phyloP scores from a whole-genome alignment of 169 alveolate species.

The Plasmodium ovale region DNA sequence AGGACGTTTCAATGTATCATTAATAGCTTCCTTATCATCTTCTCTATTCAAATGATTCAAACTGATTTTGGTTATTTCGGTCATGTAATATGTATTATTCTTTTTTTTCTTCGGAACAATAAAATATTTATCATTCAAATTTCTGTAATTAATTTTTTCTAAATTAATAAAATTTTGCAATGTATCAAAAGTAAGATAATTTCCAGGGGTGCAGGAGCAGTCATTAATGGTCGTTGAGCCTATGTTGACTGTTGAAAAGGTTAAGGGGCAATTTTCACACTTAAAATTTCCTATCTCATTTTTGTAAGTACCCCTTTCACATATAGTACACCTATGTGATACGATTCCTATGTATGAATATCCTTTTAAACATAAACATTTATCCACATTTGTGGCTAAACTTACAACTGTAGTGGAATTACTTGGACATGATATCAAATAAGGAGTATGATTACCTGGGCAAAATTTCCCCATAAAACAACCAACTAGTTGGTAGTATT shows the following conservation, averaged over 20 bases:
- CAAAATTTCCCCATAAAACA: conserved; percentile 69
- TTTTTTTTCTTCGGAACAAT: conserved; percentile 40
- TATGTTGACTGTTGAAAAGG: conserved; percentile 78
- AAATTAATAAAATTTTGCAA: conserved; percentile 30
- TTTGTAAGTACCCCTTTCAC: conserved; percentile 84
- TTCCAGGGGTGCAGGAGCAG: conserved; percentile 81
- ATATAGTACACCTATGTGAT: conserved; percentile 76
- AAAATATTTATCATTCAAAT: conserved; percentile 51
- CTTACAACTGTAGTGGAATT: conserved; percentile 80
- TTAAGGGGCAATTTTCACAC: conserved; percentile 82
- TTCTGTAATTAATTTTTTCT: conserved; percentile 55
- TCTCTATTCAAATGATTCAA: conserved; percentile 15
- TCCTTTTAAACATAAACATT: conserved; percentile 84
- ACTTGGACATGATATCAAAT: conserved; percentile 78
- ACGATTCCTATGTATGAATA: conserved; percentile 54
- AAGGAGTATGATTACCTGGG: conserved; percentile 81
- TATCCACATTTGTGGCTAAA: conserved; percentile 66
- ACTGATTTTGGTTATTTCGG: conserved; percentile 45
- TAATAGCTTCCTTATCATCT: conserved; percentile 20
- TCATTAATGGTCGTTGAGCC: conserved; percentile 80
- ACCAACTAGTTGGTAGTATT: conserved; percentile 23
- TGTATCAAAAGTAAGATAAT: conserved; percentile 67
- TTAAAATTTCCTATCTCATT: conserved; percentile 72
- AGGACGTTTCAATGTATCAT: conserved; percentile 35
- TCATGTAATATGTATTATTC: conserved; percentile 24